Percentiles rank a stretch among this genome's conserved stretches.
Conservation (phyloP, 805 yeast genomes). For the Dipodascus albidus region DNA sequence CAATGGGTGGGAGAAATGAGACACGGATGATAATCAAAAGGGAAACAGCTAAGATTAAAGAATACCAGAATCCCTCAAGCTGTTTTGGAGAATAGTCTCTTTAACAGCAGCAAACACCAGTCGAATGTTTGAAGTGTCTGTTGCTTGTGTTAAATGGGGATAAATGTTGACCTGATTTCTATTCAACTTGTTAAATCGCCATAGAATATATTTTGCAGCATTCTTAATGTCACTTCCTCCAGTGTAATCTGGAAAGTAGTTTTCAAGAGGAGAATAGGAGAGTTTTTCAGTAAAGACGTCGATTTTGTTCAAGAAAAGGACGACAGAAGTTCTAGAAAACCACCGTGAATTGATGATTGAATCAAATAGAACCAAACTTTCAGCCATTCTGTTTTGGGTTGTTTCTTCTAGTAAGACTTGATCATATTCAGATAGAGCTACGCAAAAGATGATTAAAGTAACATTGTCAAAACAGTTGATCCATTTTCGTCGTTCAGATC, state of each 20-base stretch:
- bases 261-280: conserved; percentile 68
- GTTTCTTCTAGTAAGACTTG: conserved; percentile 72
- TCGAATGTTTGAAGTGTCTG: conserved; percentile 81
- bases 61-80: conserved; percentile 66
- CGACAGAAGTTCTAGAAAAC: conserved; percentile 81
- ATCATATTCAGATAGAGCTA: conserved; percentile 83
- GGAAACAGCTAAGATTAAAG: too few species aligned
- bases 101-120: conserved; percentile 77
- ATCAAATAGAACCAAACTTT: conserved; percentile 74
- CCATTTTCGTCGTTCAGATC: conserved; percentile 95
- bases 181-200: conserved; percentile 82
- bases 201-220: conserved; percentile 82
- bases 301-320: conserved; percentile 77
- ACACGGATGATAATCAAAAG: not conserved
- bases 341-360: conserved; percentile 87
- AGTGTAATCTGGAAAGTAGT: conserved; percentile 78
- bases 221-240: conserved; percentile 85
- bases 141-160: conserved; percentile 88
- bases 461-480: conserved; percentile 93
- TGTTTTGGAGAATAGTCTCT: conserved; percentile 67
- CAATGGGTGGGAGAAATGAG: too few species aligned
- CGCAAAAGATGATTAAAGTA: conserved; percentile 80
- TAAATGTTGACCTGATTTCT: conserved; percentile 70
- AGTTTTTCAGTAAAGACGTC: conserved; percentile 83
- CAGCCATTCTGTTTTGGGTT: conserved; percentile 60